Base-by-base conservation (phyloP, 2,329 filamentous ascomycete genomes). In the Bipolaris zeicola region DNA sequence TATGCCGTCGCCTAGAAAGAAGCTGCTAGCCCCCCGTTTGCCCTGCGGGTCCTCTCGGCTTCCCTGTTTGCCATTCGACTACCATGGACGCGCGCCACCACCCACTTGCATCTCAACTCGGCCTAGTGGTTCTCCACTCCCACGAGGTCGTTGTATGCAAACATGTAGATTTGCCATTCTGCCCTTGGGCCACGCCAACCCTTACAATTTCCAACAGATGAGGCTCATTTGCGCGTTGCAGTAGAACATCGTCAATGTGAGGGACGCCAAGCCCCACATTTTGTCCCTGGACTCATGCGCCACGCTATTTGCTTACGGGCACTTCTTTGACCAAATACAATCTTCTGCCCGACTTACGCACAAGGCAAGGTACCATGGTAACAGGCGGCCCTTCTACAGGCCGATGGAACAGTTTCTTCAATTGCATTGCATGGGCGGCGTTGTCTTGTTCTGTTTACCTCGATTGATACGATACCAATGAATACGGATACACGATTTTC, bases 401-500 rank as follows among this genome's bases (percentile, higher is more conserved):
- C 26, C 50, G 34, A 37, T 37, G 37, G 36, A 41, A 42, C 41
- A 24, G 24, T 13, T 38, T 39, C 33, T 18, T 31, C 13, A 33
- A 7, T 34, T 31, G 31, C 44, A 57, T 53, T 44, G 55, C 55
- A 58, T 58, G 50, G 45, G 48, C 58, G 61, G 62, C 55, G 51
- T 58, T 51, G 34, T 38, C 20, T 31, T 52, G 24, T 47, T 46
- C 22, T 20, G 41, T 46, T 31, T 50, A 44, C 37, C 37, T 44
- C 18, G 20, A 26, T 51, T 52, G 50, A 51, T 55, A 62, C 52
- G 64, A 68, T 68, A 66, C 65, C 64, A 66, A 66, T 60, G 58
- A 65, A 65, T 56, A 62, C 53, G 51, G 43, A 60, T 55, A 45
- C 37, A 48, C 39, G 45, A 36, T 49, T 42, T 41, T 45, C 20